phyloP scores from a whole-genome alignment of 1,284 basidiomycete species.

The Amylostereum areolatum region DNA sequence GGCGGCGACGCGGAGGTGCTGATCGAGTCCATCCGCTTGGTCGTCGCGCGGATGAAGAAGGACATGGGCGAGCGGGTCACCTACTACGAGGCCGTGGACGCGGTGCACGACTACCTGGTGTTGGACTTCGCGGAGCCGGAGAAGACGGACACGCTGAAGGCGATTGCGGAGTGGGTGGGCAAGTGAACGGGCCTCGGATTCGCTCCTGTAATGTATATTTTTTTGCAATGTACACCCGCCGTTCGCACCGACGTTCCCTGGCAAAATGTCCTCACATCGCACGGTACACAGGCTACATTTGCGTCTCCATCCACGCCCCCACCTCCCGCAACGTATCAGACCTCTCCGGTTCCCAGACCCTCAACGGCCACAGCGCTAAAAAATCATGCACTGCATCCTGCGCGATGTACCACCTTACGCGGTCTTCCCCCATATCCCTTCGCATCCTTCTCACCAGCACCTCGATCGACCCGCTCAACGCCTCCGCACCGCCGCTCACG shows the following conservation, averaged over 20 bases:
- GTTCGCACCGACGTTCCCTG: too few relatives aligned
- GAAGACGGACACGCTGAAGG: constrained; percentile 20
- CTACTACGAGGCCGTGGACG: constrained; percentile 23
- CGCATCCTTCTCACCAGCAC: constrained; percentile 20
- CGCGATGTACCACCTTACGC: constrained; percentile 25
- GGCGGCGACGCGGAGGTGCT: constrained; percentile 25
- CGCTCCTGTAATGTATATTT: background rate
- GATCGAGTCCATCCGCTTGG: constrained; percentile 22
- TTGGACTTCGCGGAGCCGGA: constrained; percentile 20
- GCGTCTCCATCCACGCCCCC: constrained; percentile 15
- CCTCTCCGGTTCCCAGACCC: constrained; percentile 22
- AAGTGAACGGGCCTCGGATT: background rate
- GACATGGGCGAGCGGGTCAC: constrained; percentile 22
- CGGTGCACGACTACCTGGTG: constrained; percentile 23
- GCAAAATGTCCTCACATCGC: too few relatives aligned
- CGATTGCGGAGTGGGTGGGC: constrained; percentile 18
- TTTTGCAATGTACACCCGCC: too few relatives aligned
- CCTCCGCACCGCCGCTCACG: constrained; percentile 26
- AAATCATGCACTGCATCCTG: constrained; percentile 26
- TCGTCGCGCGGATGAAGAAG: constrained; percentile 19
- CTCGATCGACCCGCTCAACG: constrained; percentile 22
- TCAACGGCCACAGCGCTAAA: constrained; percentile 10
- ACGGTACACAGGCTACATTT: too few relatives aligned
- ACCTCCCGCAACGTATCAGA: constrained; percentile 20
- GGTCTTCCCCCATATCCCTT: constrained; percentile 24